Conservation (phyloP, 2,329 filamentous ascomycete genomes). For the Beauveria caledonica region DNA sequence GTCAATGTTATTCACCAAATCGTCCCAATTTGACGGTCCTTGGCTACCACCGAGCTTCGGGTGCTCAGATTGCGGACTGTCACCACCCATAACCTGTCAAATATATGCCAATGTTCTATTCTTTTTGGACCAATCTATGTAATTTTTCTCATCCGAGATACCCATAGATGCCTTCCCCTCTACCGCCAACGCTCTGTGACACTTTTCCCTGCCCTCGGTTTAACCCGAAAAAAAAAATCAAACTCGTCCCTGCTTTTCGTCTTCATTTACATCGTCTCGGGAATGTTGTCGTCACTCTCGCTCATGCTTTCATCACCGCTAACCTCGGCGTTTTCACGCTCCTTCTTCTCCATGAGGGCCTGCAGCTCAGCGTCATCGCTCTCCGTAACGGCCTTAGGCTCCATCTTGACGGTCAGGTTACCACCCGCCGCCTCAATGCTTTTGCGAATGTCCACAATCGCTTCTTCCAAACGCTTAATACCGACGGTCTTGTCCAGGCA, state of each 20-base stretch:
- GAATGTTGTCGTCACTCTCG: conserved; percentile 80
- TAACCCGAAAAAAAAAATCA: conserved; percentile 10
- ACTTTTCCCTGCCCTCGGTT: conserved; percentile 1
- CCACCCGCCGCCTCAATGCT: conserved; percentile 75
- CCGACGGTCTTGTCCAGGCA: conserved; percentile 88
- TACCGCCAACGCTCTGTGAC: background rate
- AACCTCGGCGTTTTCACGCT: conserved; percentile 95
- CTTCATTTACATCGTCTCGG: conserved; percentile 29
- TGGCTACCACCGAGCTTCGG: too few species aligned
- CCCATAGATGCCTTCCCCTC: background rate
- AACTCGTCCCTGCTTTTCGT: background rate
- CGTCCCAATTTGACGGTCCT: too few species aligned
- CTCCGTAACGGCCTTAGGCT: conserved; percentile 97
- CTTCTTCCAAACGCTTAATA: conserved; percentile 76
- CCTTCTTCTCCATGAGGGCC: conserved; percentile 97
- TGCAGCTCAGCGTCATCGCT: conserved; percentile 95
- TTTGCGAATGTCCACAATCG: conserved; percentile 77
- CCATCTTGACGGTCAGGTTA: conserved; percentile 88
- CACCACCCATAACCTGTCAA: background rate
- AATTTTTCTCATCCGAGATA: conserved; percentile 4
- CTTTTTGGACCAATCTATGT: conserved; percentile 8
- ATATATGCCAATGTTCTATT: conserved; percentile 8
- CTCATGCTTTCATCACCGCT: conserved; percentile 95
- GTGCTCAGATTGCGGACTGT: too few species aligned
- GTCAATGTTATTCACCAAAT: too few species aligned